A percentile compares a stretch with the other conserved stretches of the same genome.
Evolutionary conservation across 805 yeast species (phyloP).

Genomic region (Myxozyma neglecta): DNA sequence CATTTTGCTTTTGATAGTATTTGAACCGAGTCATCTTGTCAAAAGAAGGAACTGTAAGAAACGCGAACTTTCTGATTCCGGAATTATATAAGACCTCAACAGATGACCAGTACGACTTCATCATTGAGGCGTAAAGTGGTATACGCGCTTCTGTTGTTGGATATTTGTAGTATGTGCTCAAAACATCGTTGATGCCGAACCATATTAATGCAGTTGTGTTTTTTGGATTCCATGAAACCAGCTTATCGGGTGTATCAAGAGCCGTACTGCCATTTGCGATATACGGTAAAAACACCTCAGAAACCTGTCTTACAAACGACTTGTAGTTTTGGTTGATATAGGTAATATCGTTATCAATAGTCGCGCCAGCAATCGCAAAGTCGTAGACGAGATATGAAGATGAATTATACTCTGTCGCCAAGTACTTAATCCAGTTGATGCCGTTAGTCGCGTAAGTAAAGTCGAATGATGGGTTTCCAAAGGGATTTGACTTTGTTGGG

Average conservation of each 20-base stretch:
- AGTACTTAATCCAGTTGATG: slow-evolving; percentile 22
- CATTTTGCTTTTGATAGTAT: neutral
- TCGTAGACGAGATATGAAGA: slow-evolving; percentile 10
- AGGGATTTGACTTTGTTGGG: slow-evolving; percentile 13
- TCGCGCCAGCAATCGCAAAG: slow-evolving; percentile 23
- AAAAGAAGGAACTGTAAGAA: slow-evolving; percentile 16
- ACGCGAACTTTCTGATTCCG: slow-evolving; percentile 10
- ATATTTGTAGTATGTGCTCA: neutral
- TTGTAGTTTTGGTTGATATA: neutral
- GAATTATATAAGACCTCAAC: slow-evolving; percentile 12
- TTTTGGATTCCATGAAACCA: slow-evolving; percentile 1
- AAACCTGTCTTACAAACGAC: slow-evolving; percentile 15
- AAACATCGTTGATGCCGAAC: slow-evolving; percentile 27
- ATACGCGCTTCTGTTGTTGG: neutral
- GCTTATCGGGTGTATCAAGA: neutral
- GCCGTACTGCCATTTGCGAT: neutral
- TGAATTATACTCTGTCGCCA: slow-evolving; percentile 12
- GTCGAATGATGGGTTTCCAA: slow-evolving; percentile 17
- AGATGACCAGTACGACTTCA: slow-evolving; percentile 8
- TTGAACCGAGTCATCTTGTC: neutral
- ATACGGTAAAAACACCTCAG: slow-evolving; percentile 4
- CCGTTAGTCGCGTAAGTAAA: slow-evolving; percentile 15
- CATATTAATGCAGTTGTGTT: slow-evolving; percentile 9
- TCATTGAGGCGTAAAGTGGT: neutral
- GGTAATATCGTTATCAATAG: slow-evolving; percentile 13